phyloP scores from a whole-genome alignment of 306 rosid genomes.

The Quillaja saponaria region DNA sequence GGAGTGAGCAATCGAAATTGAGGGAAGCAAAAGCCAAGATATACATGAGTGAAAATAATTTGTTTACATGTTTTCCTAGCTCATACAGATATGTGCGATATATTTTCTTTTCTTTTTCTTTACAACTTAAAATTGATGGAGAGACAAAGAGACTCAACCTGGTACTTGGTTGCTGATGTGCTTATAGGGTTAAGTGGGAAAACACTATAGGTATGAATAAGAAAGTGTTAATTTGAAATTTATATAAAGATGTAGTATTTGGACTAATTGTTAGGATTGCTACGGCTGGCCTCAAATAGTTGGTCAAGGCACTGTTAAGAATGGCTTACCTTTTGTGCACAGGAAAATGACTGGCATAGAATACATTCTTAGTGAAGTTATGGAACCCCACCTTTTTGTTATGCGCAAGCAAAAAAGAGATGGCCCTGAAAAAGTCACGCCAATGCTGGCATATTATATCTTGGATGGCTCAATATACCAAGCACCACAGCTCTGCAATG shows the following conservation, averaged over 20 bases:
- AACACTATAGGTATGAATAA: neutral
- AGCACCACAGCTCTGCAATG: constrained; percentile 87
- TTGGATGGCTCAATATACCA: constrained; percentile 95
- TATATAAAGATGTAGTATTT: neutral
- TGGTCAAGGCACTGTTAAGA: constrained; percentile 15
- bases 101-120: too few relatives aligned
- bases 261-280: neutral
- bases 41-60: too few relatives aligned
- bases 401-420: constrained; percentile 90
- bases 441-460: constrained; percentile 74
- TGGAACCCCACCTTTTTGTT: constrained; percentile 82
- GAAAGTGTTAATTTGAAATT: neutral
- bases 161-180: neutral
- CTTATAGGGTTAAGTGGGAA: constrained; percentile 4
- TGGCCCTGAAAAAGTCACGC: constrained; percentile 83
- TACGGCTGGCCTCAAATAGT: constrained; percentile 8
- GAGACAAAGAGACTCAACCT: too few relatives aligned
- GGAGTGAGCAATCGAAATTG: too few relatives aligned
- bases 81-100: too few relatives aligned
- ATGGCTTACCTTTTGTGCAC: constrained; percentile 11
- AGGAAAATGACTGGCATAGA: constrained; percentile 88
- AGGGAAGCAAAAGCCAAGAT: too few relatives aligned
- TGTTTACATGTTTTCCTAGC: too few relatives aligned
- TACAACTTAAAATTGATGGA: too few relatives aligned
- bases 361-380: constrained; percentile 69